Evolutionary conservation across 2,329 filamentous ascomycete genomes (phyloP).

Genomic region (Colletotrichum trifolii): DNA sequence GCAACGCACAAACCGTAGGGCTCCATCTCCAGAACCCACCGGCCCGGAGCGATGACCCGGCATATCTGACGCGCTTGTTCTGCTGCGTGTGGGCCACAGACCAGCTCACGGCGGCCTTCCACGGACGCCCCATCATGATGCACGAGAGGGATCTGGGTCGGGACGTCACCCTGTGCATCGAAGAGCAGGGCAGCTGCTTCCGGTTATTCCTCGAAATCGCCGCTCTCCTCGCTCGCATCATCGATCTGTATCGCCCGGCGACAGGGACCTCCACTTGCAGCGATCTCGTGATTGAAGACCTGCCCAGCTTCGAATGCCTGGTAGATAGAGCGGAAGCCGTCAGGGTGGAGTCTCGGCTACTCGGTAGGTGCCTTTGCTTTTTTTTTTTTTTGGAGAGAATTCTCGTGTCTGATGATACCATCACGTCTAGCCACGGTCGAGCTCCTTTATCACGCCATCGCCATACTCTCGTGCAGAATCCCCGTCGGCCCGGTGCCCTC

Average conservation of each 20-base stretch:
- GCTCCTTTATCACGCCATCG: conserved; percentile 39
- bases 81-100: conserved; percentile 42
- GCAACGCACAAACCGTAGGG: conserved; percentile 40
- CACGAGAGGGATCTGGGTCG: conserved; percentile 40
- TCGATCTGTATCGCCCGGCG: conserved; percentile 40
- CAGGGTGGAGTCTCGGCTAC: conserved; percentile 35
- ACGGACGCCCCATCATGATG: conserved; percentile 40
- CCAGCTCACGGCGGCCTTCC: conserved; percentile 40
- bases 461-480: conserved; percentile 38
- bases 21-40: conserved; percentile 41
- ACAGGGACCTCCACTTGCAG: conserved; percentile 19
- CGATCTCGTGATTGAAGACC: conserved; percentile 23
- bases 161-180: conserved; percentile 37
- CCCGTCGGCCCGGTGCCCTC: conserved; percentile 26
- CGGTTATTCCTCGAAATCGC: conserved; percentile 40
- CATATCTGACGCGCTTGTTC: conserved; percentile 38
- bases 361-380: conserved; percentile 28
- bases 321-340: conserved; percentile 32
- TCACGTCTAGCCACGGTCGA: conserved; percentile 34
- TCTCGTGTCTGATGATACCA: conserved; percentile 11
- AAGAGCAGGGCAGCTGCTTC: conserved; percentile 39
- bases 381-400: no score
- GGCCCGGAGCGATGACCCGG: conserved; percentile 33
- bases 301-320: conserved; percentile 22
- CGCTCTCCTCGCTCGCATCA: conserved; percentile 39